Percentiles rank a stretch among this genome's conserved stretches.
Conservation (phyloP, 1,139 yeast genomes). For the Blastobotrys ciferrii region DNA sequence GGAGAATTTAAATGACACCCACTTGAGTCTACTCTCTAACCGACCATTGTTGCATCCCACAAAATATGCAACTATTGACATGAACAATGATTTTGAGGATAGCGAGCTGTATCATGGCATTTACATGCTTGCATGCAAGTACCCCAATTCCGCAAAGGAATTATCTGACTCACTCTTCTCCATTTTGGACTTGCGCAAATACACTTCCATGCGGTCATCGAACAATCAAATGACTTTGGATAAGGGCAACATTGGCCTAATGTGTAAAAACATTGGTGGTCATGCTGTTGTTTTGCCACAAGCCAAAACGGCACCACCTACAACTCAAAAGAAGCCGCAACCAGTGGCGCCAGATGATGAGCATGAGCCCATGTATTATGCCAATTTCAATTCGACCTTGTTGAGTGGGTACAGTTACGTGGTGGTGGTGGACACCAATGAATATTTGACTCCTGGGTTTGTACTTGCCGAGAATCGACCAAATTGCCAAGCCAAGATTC, state of each 20-base stretch:
- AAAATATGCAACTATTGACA: constrained; percentile 16
- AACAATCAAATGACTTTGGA: constrained; percentile 29
- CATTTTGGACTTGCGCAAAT: constrained; percentile 18
- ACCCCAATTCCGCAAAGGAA: constrained; percentile 18
- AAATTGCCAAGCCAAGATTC: constrained; percentile 33
- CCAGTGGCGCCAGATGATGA: constrained; percentile 30
- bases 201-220: constrained; percentile 16
- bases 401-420: constrained; percentile 46
- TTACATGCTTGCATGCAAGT: constrained; percentile 26
- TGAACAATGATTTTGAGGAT: constrained; percentile 13
- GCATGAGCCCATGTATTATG: constrained; percentile 46
- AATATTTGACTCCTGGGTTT: constrained; percentile 30
- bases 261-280: constrained; percentile 18
- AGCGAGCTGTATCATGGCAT: constrained; percentile 20
- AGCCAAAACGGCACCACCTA: constrained; percentile 34
- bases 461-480: constrained; percentile 31
- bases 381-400: constrained; percentile 40
- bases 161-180: constrained; percentile 17
- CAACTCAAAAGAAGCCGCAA: not conserved
- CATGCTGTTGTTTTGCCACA: constrained; percentile 31
- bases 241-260: constrained; percentile 14
- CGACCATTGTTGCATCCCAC: constrained; percentile 20
- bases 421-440: constrained; percentile 41
- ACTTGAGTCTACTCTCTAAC: constrained; percentile 21
- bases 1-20: constrained; percentile 10